These are phyloP conservation scores for Lactarius akahatsu DNA, from an alignment of 768 basidiomycete species.

Conservation along the genomic window DNA sequence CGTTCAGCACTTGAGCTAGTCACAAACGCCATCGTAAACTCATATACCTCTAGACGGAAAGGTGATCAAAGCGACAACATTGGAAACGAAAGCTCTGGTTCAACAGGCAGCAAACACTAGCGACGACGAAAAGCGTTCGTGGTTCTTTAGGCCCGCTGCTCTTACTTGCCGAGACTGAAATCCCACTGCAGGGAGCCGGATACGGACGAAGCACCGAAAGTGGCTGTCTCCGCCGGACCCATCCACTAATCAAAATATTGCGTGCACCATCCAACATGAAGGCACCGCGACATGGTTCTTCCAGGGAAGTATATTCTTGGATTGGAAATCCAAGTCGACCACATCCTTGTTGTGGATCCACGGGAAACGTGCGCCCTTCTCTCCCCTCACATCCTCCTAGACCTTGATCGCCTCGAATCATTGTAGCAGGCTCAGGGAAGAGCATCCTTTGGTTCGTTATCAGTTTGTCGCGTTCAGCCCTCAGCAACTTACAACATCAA, in stretches of 20 bases:
- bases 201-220: not conserved
- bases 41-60: not conserved
- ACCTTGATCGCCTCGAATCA: not conserved
- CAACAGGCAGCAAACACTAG: not conserved
- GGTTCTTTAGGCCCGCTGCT: not conserved
- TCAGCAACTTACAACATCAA: not conserved
- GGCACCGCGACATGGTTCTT: constrained; percentile 3
- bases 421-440: not conserved
- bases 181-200: not conserved
- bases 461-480: not conserved
- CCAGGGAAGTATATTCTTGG: not conserved
- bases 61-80: no score
- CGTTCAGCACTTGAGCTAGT: not conserved
- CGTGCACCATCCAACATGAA: not conserved
- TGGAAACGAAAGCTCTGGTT: not conserved
- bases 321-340: not conserved
- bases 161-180: not conserved
- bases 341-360: constrained; percentile 7
- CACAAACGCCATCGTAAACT: not conserved
- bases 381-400: not conserved
- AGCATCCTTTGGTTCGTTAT: constrained; percentile 3
- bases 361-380: not conserved
- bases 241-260: not conserved
- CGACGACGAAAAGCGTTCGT: not conserved
- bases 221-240: not conserved